phyloP scores from a whole-genome alignment of 2,329 filamentous ascomycete species.

The Chlorencoelia australis region DNA sequence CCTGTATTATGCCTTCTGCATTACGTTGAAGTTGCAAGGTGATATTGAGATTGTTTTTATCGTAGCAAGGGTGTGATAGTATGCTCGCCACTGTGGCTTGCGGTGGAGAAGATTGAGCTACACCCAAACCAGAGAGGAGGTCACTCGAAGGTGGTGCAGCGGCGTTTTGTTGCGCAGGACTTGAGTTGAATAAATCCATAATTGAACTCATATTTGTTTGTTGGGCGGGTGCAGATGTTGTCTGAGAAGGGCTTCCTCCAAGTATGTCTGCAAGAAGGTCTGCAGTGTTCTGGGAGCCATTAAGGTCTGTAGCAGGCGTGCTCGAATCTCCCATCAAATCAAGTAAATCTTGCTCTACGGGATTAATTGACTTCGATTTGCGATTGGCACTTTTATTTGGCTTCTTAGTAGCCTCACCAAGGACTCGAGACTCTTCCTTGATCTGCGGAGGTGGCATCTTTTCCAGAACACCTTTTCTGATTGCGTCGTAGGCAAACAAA shows the following conservation, averaged over 20 bases:
- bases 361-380: slow-evolving; percentile 68
- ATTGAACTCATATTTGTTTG: slow-evolving; percentile 59
- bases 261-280: slow-evolving; percentile 89
- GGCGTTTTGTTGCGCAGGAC: slow-evolving; percentile 34
- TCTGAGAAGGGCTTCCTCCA: slow-evolving; percentile 51
- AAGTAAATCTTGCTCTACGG: slow-evolving; percentile 82
- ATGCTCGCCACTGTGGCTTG: slow-evolving; percentile 34
- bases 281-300: slow-evolving; percentile 61
- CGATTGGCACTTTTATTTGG: slow-evolving; percentile 60
- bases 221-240: slow-evolving; percentile 41
- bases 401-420: slow-evolving; percentile 69
- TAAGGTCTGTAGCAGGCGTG: slow-evolving; percentile 52
- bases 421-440: slow-evolving; percentile 83
- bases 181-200: slow-evolving; percentile 75
- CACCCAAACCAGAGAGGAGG: slow-evolving; percentile 39
- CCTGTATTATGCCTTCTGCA: slow-evolving; percentile 67
- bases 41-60: slow-evolving; percentile 74
- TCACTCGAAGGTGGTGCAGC: slow-evolving; percentile 36
- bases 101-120: slow-evolving; percentile 41
- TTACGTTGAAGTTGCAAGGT: slow-evolving; percentile 79
- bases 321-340: slow-evolving; percentile 84
- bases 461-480: slow-evolving; percentile 82
- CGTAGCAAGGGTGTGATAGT: slow-evolving; percentile 64
- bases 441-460: slow-evolving; percentile 98
- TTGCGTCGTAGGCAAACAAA: slow-evolving; percentile 81